A percentile compares a stretch with the other conserved stretches of the same genome.
phyloP scores from a whole-genome alignment of 495 filamentous ascomycete species.

The Tirmania nivea region DNA sequence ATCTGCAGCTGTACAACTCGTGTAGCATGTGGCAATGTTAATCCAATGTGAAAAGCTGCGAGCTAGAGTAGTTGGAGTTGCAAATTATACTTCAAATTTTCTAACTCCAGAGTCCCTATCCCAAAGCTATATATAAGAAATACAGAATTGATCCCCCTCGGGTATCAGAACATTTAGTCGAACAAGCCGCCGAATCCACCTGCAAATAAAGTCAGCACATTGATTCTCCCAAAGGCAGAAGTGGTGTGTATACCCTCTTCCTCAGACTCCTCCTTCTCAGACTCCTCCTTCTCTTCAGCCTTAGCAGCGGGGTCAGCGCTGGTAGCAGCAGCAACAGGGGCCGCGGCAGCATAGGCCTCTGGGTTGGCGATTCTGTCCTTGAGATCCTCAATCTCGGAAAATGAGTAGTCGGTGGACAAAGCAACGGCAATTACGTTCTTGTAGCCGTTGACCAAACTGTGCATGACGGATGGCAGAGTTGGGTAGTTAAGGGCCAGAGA shows the following conservation, averaged over 20 bases:
- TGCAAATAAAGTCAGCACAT: conserved; percentile 21
- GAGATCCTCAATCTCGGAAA: conserved; percentile 87
- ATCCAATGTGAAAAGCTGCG: too few species aligned
- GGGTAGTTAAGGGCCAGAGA: conserved; percentile 86
- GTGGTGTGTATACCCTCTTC: conserved; percentile 30
- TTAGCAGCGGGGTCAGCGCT: conserved; percentile 27
- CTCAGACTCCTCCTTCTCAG: conserved; percentile 40
- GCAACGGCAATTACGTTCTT: conserved; percentile 91
- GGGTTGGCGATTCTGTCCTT: conserved; percentile 99
- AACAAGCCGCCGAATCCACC: conserved; percentile 54
- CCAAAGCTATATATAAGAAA: conserved; percentile 21
- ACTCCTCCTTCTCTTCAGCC: conserved; percentile 28
- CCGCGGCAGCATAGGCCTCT: conserved; percentile 70
- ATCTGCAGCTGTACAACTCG: conserved; percentile 13
- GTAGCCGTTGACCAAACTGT: conserved; percentile 89
- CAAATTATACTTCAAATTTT: conserved; percentile 13
- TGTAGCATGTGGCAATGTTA: too few species aligned
- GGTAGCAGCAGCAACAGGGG: conserved; percentile 40
- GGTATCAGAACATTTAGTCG: conserved; percentile 16
- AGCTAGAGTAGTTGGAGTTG: too few species aligned
- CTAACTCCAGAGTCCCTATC: conserved; percentile 12
- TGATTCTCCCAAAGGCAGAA: too few species aligned
- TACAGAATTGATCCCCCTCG: conserved; percentile 12
- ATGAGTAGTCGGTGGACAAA: conserved; percentile 74
- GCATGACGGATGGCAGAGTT: conserved; percentile 85